Base-by-base conservation (phyloP, 108 stramenopile genomes). In the Skeletonema costatum region DNA sequence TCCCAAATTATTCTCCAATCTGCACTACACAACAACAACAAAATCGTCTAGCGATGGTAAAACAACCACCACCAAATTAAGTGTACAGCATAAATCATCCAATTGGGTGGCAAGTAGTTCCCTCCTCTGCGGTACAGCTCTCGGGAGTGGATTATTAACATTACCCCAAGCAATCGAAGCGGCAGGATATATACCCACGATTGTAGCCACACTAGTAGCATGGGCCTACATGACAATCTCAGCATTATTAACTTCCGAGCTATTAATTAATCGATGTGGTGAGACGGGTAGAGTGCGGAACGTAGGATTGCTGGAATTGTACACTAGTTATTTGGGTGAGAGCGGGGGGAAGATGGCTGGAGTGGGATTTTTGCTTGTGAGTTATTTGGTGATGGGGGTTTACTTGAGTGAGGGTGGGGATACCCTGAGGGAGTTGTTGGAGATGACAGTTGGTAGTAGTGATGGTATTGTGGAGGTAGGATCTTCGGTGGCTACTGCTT, bases 161-260 rank as follows among this genome's bases (percentile, higher is more conserved):
- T 71, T 97, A 10, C 96, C 96, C 2, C 53, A 89, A 11, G 94
- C 94, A 5, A 95, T 90, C 32, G 73, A 77, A 0, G 41, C 88
- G 11, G 78, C 94, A 1, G 96, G 96, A 11, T 92, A 92, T 48
- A 63, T 94, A 7, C 90, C 93, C 9, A 84, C 89, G 9, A 77
- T 90, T 9, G 73, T 77, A 21, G 92, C 87, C 0, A 80, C 94
- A 76, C 64, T 86, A 14, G 42, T 83, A 0, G 90, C 90, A 12
- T 97, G 91, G 90, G 68, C 83, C 2, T 94, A 93, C 90, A 95
- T 95, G 96, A 88, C 89, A 42, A 81, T 87, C 65, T 88, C 92
- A 4, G 96, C 90, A n/a, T 66, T 97, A 36, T 71, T 97, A 19
- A 90, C 95, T 73, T 92, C 96, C 0, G 96, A 97, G 77, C 77